phyloP scores from a whole-genome alignment of 495 filamentous ascomycete genomes.

The Filosporella fistucella region DNA sequence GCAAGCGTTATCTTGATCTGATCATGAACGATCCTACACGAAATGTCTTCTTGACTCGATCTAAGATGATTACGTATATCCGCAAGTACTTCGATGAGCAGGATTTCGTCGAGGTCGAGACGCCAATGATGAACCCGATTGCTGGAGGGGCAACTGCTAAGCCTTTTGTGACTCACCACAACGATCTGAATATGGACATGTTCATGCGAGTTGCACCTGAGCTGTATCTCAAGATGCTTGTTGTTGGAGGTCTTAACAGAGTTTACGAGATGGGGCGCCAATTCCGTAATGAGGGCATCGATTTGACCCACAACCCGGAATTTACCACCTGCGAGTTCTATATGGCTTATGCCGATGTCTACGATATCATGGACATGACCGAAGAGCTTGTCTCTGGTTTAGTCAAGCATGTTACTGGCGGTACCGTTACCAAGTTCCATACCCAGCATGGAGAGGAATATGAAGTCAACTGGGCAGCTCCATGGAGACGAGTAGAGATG shows the following conservation, averaged over 20 bases:
- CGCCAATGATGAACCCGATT: constrained; percentile 95
- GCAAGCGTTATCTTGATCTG: constrained; percentile 89
- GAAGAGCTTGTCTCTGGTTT: constrained; percentile 93
- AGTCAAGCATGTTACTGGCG: constrained; percentile 83
- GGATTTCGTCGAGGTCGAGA: constrained; percentile 93
- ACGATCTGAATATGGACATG: constrained; percentile 87
- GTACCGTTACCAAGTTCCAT: constrained; percentile 74
- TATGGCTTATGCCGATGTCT: constrained; percentile 87
- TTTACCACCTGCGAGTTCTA: constrained; percentile 99
- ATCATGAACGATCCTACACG: constrained; percentile 80
- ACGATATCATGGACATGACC: constrained; percentile 88
- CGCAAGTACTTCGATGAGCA: constrained; percentile 79
- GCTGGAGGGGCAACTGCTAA: constrained; percentile 94
- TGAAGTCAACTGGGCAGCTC: constrained; percentile 91
- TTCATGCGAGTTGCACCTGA: constrained; percentile 95
- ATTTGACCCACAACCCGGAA: constrained; percentile 97
- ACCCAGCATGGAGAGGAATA: constrained; percentile 80
- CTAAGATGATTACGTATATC: constrained; percentile 81
- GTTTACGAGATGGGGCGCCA: constrained; percentile 91
- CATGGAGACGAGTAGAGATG: constrained; percentile 95
- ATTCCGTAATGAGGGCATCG: constrained; percentile 94
- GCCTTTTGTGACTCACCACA: constrained; percentile 93
- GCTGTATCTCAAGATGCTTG: constrained; percentile 91
- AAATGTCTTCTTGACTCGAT: constrained; percentile 74
- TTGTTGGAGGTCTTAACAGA: constrained; percentile 86